Percentiles rank a stretch among this genome's conserved stretches.
phyloP scores from a whole-genome alignment of 2,329 filamentous ascomycete genomes.

The Pseudonectria buxi region DNA sequence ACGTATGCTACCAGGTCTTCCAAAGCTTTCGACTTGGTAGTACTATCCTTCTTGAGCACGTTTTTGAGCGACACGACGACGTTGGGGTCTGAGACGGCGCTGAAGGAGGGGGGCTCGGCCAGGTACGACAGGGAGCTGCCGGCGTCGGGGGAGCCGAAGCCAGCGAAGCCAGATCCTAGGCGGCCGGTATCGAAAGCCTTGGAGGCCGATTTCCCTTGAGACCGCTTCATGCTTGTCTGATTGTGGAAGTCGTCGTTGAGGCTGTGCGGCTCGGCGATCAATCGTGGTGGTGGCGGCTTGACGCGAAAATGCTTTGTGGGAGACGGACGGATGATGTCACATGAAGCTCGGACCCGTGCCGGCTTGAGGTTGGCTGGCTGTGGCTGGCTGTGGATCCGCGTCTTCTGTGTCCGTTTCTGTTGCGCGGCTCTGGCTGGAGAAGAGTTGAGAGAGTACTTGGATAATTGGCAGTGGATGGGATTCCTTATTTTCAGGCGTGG shows the following conservation, averaged over 20 bases:
- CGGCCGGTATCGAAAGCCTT: conserved; percentile 18
- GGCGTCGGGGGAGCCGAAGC: conserved; percentile 33
- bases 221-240: conserved; percentile 20
- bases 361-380: conserved; percentile 3
- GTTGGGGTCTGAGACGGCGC: conserved; percentile 69
- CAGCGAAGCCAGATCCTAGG: conserved; percentile 22
- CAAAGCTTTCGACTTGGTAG: conserved; percentile 82
- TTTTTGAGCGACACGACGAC: conserved; percentile 90
- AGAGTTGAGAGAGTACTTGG: too few relatives aligned
- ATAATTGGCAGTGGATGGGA: too few relatives aligned
- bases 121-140: conserved; percentile 70
- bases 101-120: conserved; percentile 75
- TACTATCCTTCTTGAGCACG: conserved; percentile 84
- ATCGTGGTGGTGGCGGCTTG: conserved; percentile 18
- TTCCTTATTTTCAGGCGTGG: too few relatives aligned
- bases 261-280: conserved; percentile 2
- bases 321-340: conserved; percentile 20
- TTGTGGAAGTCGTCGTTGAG: conserved; percentile 1
- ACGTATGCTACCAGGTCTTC: conserved; percentile 72
- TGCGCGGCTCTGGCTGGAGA: too few relatives aligned
- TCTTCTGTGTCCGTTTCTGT: too few relatives aligned
- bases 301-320: conserved; percentile 14
- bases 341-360: conserved; percentile 13
- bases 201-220: conserved; percentile 19
- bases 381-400: conserved; percentile 8